A percentile compares a stretch with the other conserved stretches of the same genome.
Conservation (phyloP, 805 yeast species). For the Candida nitratophila region DNA sequence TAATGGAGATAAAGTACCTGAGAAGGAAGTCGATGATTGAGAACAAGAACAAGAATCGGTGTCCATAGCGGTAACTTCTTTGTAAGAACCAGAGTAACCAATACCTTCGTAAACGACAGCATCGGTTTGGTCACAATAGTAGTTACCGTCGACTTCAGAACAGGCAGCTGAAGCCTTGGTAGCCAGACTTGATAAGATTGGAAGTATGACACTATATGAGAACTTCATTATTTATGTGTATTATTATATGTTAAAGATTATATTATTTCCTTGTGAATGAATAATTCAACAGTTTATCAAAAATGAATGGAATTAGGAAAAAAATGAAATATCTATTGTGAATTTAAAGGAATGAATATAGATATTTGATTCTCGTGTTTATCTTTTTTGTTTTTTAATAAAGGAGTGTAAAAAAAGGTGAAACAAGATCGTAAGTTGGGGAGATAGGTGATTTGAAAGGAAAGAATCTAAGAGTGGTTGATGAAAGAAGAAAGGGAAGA, state of each 20-base stretch:
- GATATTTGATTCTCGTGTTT: background rate
- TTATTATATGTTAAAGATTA: no score
- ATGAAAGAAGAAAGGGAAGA: background rate
- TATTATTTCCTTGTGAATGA: no score
- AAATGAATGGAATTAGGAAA: background rate
- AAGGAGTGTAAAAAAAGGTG: no score
- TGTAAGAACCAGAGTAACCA: constrained; percentile 77
- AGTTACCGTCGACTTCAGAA: constrained; percentile 54
- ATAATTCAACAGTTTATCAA: background rate
- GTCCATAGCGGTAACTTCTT: constrained; percentile 69
- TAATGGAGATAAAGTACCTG: constrained; percentile 71
- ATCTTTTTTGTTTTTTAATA: no score
- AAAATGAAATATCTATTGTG: background rate
- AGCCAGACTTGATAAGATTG: constrained; percentile 16
- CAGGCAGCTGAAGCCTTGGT: constrained; percentile 19
- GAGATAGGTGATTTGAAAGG: no score
- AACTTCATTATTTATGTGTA: constrained; percentile 15
- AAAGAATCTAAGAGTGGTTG: no score
- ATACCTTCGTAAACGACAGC: constrained; percentile 52
- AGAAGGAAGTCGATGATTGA: constrained; percentile 47
- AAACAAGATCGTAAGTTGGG: no score
- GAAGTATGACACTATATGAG: constrained; percentile 12
- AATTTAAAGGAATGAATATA: background rate
- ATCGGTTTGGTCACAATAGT: constrained; percentile 68
- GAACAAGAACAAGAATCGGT: constrained; percentile 58